phyloP scores from a whole-genome alignment of 345 rosid genomes.

The Melaleuca quinquenervia region DNA sequence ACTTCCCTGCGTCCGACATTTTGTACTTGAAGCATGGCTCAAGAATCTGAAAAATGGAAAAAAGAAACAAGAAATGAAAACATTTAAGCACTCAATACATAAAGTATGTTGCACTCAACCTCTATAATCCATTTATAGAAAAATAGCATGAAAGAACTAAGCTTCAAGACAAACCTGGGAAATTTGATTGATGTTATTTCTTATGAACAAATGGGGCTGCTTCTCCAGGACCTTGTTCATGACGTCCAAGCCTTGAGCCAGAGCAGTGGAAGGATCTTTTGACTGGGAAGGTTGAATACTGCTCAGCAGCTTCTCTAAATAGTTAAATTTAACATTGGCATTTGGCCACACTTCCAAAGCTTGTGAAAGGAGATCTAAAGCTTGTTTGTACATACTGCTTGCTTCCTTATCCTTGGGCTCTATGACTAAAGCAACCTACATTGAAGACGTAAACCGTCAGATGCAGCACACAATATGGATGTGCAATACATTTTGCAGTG shows the following conservation, averaged over 20 bases:
- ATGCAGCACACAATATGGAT: background rate
- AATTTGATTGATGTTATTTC: conserved; percentile 86
- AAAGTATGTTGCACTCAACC: background rate
- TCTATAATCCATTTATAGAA: background rate
- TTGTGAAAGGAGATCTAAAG: conserved; percentile 82
- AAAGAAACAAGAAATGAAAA: background rate
- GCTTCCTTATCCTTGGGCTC: conserved; percentile 99
- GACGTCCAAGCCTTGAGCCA: conserved; percentile 98
- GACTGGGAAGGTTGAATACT: conserved; percentile 91
- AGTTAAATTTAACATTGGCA: conserved; percentile 96
- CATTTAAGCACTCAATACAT: background rate
- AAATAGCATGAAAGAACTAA: background rate
- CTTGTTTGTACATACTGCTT: conserved; percentile 84
- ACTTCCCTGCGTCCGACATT: conserved; percentile 92
- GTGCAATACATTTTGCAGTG: background rate
- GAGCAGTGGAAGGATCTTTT: conserved; percentile 90
- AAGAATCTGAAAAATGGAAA: conserved; percentile 48
- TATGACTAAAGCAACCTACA: conserved; percentile 94
- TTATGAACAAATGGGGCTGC: conserved; percentile 88
- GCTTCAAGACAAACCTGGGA: conserved; percentile 52
- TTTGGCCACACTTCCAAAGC: conserved; percentile 98
- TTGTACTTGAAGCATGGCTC: conserved; percentile 96
- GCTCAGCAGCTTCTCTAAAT: conserved; percentile 80
- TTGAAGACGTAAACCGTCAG: background rate
- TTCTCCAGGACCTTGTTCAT: conserved; percentile 98